A percentile compares a stretch with the other conserved stretches of the same genome.
Conservation (phyloP, 2,329 filamentous ascomycete genomes). For the Hortaea sp. region DNA sequence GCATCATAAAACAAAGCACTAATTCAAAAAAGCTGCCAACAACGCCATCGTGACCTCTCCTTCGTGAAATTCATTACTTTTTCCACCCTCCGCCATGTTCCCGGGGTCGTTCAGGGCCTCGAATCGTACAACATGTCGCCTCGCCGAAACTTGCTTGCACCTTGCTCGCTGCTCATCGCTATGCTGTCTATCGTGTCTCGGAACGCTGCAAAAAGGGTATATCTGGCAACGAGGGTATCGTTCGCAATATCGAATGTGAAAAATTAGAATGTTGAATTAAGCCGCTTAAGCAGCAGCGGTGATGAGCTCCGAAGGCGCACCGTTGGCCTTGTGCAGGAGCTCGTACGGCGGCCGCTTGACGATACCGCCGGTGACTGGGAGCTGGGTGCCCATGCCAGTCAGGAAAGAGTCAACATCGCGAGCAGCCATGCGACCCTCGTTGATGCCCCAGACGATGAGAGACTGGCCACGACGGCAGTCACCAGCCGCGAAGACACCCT, state of each 20-base stretch:
- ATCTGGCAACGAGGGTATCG: conserved; percentile 2
- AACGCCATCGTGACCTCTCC: too few relatives aligned
- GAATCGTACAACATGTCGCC: conserved; percentile 1
- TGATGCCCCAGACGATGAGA: conserved; percentile 97
- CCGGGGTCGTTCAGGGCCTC: background rate
- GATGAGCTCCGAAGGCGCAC: conserved; percentile 27
- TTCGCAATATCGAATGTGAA: background rate
- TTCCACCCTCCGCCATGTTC: background rate
- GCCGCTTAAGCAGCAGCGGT: conserved; percentile 15
- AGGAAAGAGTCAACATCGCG: conserved; percentile 87
- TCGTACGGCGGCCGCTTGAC: conserved; percentile 73
- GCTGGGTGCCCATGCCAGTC: conserved; percentile 59
- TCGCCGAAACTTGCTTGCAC: background rate
- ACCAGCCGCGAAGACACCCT: conserved; percentile 85
- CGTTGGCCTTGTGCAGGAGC: conserved; percentile 42
- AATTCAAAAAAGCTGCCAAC: background rate
- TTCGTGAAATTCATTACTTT: background rate
- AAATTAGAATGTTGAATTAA: background rate
- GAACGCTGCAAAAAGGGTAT: conserved; percentile 1
- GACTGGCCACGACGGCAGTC: conserved; percentile 93
- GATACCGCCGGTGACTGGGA: conserved; percentile 89
- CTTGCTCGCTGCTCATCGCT: background rate
- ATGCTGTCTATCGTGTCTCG: background rate
- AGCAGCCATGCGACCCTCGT: conserved; percentile 86
- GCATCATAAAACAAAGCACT: background rate